Evolutionary conservation across 148 eudicot species (phyloP), one percentile per base, ranked within the genome.

Genomic region (Rhododendron griersonianum): DNA sequence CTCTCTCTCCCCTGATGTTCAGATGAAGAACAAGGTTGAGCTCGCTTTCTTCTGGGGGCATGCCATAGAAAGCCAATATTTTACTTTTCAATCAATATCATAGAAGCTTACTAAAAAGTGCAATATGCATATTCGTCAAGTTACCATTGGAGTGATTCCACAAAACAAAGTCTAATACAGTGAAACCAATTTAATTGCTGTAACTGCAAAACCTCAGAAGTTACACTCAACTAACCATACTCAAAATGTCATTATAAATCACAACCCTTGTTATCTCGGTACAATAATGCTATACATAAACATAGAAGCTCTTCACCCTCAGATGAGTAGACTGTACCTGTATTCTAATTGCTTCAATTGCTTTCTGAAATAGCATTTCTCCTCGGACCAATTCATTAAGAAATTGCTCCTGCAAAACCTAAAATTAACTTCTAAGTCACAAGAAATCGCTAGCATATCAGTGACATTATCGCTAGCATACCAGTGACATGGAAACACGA

Each of bases 341-440:
- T 92, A 97, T 97, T 86, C 86, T 83, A 77, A 97, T 92, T 86
- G 92, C 93, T 87, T 94, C 92, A 45, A 89, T 63, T 79, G 98
- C 96, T 87, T 93, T 93, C 37, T 90, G 92, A 75, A 97, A 95
- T 76, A 97, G 88, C 89, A 83, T 87, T 90, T 95, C 93, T 19
- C 93, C 98, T 81, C 98, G 90, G 50, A 84, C 91, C 84, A 94
- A 82, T 88, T 95, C 98, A 89, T 91, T 90, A 9, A 96, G 96
- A 87, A 94, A 87, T 87, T 97, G 98, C 39, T 97, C 99, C 99
- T 95, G 90, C 85, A 89, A 82, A 59, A 59, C 35, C 30, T 37
- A 85, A 85, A 23, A 73, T 39, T 14, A 19, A 44, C 25, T 73
- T 11, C 9, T 5, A 82, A 33, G 25, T 5, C 48, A 45, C 19